Base-by-base conservation (phyloP, 257 asterid genomes). In the Capsicum chinense region DNA sequence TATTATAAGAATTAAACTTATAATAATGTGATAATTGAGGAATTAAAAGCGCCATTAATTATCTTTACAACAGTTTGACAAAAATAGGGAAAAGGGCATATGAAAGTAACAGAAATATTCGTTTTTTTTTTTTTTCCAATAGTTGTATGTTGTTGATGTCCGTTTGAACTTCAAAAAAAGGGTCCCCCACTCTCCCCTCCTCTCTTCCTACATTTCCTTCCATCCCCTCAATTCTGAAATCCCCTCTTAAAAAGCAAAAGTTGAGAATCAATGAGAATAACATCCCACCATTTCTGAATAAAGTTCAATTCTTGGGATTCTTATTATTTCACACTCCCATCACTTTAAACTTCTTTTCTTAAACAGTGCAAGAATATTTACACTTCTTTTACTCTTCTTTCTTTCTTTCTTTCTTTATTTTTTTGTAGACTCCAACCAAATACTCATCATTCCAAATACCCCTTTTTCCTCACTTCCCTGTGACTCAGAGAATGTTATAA, bases 171-270 rank as follows among this genome's bases (percentile, higher is more conserved):
- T 76, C 62, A 8, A 26, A 78, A 48, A 50, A 52, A 48, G 57
- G 62, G 63, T 13, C 64, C 81, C 48, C 81, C n/a, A 9, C 62
- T 21, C 60, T 11, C 13, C 81, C 39, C 35, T 26, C 33, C 33
- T 26, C 33, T 26, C 33, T 26, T 26, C 33, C 33, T 26, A 1
- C 33, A 26, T 26, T 26, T 26, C 33, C 33, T 47, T 71, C 58
- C 79, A 47, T 47, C 10, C 79, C 17, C 16, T 11, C 60, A 19
- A 16, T 68, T 83, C 86, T 70, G 56, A 88, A 80, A 12, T 84
- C 84, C 85, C 84, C 87, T 81, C 50, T 57, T 44, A 79, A 79
- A 88, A 92, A 91, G 91, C 79, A 82, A 91, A 89, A 84, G 85
- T 47, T 37, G 35, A 84, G 86, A 39, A 83, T 79, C 68, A 39